These are phyloP conservation scores for Flaveria floridana DNA, from an alignment of 140 eudicot genomes.

Conservation along the genomic window DNA sequence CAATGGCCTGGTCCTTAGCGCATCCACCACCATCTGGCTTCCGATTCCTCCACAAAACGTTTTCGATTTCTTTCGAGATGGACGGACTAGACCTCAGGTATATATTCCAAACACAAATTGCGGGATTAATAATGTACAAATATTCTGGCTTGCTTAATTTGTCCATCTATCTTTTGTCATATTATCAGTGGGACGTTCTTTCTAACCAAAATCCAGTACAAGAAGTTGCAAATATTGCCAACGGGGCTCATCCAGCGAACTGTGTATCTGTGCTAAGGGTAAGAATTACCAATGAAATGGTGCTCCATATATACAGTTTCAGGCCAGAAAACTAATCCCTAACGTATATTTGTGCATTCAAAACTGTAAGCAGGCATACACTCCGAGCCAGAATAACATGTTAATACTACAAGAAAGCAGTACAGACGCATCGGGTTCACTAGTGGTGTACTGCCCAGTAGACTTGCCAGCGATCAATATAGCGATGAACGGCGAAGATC, in stretches of 20 bases:
- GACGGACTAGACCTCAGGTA: conserved; percentile 72
- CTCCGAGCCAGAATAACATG: conserved; percentile 74
- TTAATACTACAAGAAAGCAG: conserved; percentile 82
- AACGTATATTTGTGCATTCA: neutral
- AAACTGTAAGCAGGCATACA: conserved; percentile 42
- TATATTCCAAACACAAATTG: neutral
- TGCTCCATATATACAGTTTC: neutral
- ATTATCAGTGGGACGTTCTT: conserved; percentile 67
- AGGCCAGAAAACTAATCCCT: neutral
- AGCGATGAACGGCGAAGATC: conserved; percentile 79
- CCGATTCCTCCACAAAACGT: conserved; percentile 55
- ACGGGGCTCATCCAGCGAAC: conserved; percentile 75
- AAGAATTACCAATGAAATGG: neutral
- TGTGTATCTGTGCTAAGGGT: conserved; percentile 71
- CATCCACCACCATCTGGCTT: conserved; percentile 74
- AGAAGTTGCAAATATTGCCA: conserved; percentile 66
- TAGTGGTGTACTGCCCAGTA: conserved; percentile 64
- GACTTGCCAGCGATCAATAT: conserved; percentile 61
- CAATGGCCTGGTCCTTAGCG: conserved; percentile 59
- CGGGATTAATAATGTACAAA: no score
- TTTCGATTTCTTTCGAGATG: conserved; percentile 65
- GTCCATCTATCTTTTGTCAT: no score
- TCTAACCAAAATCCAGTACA: conserved; percentile 72
- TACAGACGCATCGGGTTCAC: conserved; percentile 62
- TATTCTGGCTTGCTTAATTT: no score